These are phyloP conservation scores for Eucalyptus curtisii DNA, from an alignment of 345 rosid species.

Conservation along the genomic window DNA sequence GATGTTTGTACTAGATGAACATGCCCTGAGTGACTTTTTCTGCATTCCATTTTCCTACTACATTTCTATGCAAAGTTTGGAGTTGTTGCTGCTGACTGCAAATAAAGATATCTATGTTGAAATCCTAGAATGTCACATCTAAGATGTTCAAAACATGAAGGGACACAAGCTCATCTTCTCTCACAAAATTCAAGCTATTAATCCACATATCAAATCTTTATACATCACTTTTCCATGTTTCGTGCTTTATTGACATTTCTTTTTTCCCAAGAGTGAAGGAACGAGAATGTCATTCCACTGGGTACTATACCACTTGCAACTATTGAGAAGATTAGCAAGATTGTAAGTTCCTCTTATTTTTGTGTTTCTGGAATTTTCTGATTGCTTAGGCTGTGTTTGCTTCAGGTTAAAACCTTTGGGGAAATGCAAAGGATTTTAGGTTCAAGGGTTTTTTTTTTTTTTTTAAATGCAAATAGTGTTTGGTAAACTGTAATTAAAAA, in stretches of 20 bases:
- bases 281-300: constrained; percentile 51
- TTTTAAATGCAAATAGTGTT: neutral
- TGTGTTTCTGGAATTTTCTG: neutral
- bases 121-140: neutral
- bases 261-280: constrained; percentile 57
- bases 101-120: neutral
- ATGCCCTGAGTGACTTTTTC: neutral
- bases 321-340: constrained; percentile 88
- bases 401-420: neutral
- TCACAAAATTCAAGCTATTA: neutral
- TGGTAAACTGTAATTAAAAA: neutral
- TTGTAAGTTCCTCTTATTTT: constrained; percentile 30
- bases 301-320: constrained; percentile 81
- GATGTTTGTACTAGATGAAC: neutral
- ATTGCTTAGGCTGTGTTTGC: neutral
- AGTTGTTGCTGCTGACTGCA: neutral
- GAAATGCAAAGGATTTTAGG: neutral
- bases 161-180: neutral
- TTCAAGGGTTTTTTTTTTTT: neutral
- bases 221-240: neutral
- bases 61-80: neutral
- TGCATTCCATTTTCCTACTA: neutral
- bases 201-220: neutral
- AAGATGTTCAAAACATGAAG: neutral
- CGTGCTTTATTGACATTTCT: neutral